Percentiles rank a stretch among this genome's conserved stretches.
phyloP scores from a whole-genome alignment of 202 grass and related monocot genomes.

The Saccharum hybrid region DNA sequence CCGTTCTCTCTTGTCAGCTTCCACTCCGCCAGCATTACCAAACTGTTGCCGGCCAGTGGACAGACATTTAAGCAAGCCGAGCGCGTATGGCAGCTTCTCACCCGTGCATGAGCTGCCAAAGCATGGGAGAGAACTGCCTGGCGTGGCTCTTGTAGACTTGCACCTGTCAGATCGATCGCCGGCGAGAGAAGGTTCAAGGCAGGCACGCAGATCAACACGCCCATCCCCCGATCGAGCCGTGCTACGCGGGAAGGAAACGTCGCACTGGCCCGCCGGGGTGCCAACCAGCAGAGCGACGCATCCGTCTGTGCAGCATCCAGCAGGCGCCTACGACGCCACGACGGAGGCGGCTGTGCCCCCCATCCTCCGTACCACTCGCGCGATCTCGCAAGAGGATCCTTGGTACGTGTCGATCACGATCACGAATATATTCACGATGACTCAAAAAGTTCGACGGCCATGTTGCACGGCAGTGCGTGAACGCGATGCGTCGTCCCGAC shows the following conservation, averaged over 20 bases:
- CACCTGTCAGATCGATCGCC: background rate
- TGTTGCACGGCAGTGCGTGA: slow-evolving; percentile 42
- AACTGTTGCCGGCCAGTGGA: slow-evolving; percentile 34
- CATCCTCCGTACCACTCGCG: background rate
- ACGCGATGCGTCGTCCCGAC: background rate
- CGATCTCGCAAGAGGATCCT: background rate
- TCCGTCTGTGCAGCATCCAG: background rate
- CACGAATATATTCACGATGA: background rate
- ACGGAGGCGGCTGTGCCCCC: background rate
- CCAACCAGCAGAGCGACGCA: too few relatives aligned
- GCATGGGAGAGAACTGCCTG: slow-evolving; percentile 27
- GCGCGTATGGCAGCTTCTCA: slow-evolving; percentile 32
- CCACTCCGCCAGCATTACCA: slow-evolving; percentile 27
- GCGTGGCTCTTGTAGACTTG: background rate
- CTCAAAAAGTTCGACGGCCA: background rate
- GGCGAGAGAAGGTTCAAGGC: background rate
- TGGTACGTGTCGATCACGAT: background rate
- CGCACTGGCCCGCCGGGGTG: background rate
- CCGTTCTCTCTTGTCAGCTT: slow-evolving; percentile 43
- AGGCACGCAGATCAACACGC: background rate
- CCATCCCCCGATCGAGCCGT: background rate
- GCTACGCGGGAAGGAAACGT: slow-evolving; percentile 27
- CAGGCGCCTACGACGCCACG: background rate
- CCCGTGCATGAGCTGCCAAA: slow-evolving; percentile 16
- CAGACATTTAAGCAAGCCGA: background rate